Conservation (phyloP, 2,329 filamentous ascomycete genomes). For the Xylogone sp. region DNA sequence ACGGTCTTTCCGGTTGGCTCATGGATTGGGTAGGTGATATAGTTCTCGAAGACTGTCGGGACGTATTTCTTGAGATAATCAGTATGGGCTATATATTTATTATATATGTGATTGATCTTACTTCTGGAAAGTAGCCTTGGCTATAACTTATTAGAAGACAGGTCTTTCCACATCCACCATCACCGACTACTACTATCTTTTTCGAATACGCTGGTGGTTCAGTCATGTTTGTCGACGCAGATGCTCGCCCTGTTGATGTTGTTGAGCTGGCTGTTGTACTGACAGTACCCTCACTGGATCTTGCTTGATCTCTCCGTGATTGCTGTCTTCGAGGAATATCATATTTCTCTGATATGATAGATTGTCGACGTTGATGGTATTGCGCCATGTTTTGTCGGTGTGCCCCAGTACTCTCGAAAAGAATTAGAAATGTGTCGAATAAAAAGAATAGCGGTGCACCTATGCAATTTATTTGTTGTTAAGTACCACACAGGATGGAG, state of each 20-base stretch:
- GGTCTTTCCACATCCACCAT: conserved; percentile 97
- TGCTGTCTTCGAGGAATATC: conserved; percentile 24
- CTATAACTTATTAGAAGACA: conserved; percentile 98
- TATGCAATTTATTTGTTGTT: neutral
- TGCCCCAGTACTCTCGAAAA: neutral
- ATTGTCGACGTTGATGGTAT: conserved; percentile 25
- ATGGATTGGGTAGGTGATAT: conserved; percentile 96
- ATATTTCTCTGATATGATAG: conserved; percentile 27
- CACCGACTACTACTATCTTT: conserved; percentile 98
- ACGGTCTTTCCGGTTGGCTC: conserved; percentile 86
- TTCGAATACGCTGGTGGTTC: conserved; percentile 93
- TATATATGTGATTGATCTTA: conserved; percentile 35
- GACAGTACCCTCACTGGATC: conserved; percentile 85
- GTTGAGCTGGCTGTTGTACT: conserved; percentile 78
- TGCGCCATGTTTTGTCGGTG: conserved; percentile 20
- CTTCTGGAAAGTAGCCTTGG: conserved; percentile 98
- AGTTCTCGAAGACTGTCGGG: conserved; percentile 98
- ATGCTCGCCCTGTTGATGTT: conserved; percentile 68
- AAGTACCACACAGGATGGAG: neutral
- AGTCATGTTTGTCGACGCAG: conserved; percentile 78
- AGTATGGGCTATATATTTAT: conserved; percentile 1
- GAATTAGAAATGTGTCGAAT: neutral
- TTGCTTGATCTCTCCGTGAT: conserved; percentile 26
- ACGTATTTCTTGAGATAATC: conserved; percentile 81
- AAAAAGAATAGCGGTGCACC: neutral